phyloP scores from a whole-genome alignment of 177 flowering plant species.

The Vitis hybrid region DNA sequence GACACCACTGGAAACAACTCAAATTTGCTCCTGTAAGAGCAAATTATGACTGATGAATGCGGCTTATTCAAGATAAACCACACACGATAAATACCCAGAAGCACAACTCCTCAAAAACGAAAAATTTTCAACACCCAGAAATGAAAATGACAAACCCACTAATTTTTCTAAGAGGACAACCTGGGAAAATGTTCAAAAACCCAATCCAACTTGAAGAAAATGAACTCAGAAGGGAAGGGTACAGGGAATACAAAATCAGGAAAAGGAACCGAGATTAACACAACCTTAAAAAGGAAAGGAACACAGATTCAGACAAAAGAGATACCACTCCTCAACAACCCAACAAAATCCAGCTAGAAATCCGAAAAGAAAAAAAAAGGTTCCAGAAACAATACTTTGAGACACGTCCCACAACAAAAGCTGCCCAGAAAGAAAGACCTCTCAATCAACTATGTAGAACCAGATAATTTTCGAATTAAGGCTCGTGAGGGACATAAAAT shows the following conservation, averaged over 20 bases:
- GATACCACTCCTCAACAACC: background rate
- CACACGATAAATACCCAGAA: background rate
- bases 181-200: slow-evolving; percentile 9
- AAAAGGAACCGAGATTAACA: too few species aligned
- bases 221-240: too few species aligned
- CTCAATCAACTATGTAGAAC: too few species aligned
- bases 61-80: background rate
- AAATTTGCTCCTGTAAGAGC: background rate
- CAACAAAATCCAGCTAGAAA: too few species aligned
- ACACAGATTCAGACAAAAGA: background rate
- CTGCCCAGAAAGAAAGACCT: too few species aligned
- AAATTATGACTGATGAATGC: background rate
- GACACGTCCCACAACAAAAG: background rate
- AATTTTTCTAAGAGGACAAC: background rate
- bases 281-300: too few species aligned
- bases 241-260: too few species aligned
- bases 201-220: background rate
- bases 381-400: background rate
- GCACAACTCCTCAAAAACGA: background rate
- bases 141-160: background rate
- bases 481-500: background rate
- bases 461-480: too few species aligned
- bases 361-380: background rate
- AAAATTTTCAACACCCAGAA: background rate
- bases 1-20: background rate